These are phyloP conservation scores for Hygrocybe coccinea DNA, from an alignment of 768 basidiomycete species.

Conservation along the genomic window DNA sequence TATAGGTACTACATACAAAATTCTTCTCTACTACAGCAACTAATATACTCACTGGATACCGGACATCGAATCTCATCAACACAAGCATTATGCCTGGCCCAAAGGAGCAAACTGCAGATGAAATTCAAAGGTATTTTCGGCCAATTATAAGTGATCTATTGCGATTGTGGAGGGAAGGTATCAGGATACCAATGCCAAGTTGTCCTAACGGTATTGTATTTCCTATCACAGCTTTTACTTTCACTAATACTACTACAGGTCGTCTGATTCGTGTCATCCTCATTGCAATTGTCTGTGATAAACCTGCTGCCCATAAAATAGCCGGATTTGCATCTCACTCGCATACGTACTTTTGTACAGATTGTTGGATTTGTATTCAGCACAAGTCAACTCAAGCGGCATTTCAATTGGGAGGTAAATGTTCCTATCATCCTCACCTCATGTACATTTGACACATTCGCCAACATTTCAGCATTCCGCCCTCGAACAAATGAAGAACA, in stretches of 20 bases:
- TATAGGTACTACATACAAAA: background rate
- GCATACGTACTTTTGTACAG: slow-evolving; percentile 33
- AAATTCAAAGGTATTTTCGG: slow-evolving; percentile 24
- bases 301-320: slow-evolving; percentile 35
- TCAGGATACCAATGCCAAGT: slow-evolving; percentile 17
- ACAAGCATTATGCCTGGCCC: slow-evolving; percentile 26
- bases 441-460: background rate
- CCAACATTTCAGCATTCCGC: background rate
- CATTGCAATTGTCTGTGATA: slow-evolving; percentile 33
- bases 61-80: slow-evolving; percentile 21
- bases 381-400: background rate
- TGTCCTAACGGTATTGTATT: slow-evolving; percentile 21
- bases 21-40: background rate
- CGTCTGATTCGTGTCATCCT: slow-evolving; percentile 26
- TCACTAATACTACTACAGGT: background rate
- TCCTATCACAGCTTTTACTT: background rate
- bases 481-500: background rate
- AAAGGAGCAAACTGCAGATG: slow-evolving; percentile 24
- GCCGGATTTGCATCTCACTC: slow-evolving; percentile 27
- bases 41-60: slow-evolving; percentile 19
- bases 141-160: slow-evolving; percentile 26
- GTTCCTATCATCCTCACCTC: background rate
- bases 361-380: slow-evolving; percentile 27
- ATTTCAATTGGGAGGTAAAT: background rate
- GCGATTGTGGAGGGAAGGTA: slow-evolving; percentile 20